Evolutionary conservation across 2,329 filamentous ascomycete species (phyloP).

Genomic region (Alternaria sp.): DNA sequence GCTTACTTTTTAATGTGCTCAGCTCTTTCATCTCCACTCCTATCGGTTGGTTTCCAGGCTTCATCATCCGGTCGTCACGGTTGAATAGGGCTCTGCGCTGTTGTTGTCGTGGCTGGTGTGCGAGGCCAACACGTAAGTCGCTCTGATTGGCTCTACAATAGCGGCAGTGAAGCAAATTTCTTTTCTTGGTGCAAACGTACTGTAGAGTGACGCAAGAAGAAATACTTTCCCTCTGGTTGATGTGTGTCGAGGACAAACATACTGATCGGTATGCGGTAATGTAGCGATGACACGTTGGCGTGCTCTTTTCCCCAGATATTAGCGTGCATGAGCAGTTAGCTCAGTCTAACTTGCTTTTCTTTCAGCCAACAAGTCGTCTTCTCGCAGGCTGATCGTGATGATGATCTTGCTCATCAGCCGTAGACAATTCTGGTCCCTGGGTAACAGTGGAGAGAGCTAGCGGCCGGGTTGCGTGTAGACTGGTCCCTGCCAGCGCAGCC

Average conservation of each 20-base stretch:
- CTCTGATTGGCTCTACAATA: constrained; percentile 38
- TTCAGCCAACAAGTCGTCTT: constrained; percentile 1
- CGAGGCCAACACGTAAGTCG: constrained; percentile 40
- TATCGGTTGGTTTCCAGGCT: constrained; percentile 6
- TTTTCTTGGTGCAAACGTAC: constrained; percentile 1
- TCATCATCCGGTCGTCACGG: constrained; percentile 3
- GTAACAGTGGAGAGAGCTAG: constrained; percentile 23
- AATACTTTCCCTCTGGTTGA: neutral
- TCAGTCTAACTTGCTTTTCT: constrained; percentile 1
- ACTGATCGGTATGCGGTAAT: constrained; percentile 5
- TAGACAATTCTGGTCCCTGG: constrained; percentile 12
- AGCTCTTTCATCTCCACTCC: constrained; percentile 4
- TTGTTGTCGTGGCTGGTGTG: constrained; percentile 36
- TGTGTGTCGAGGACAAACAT: neutral
- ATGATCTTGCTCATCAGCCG: constrained; percentile 15
- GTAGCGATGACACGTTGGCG: constrained; percentile 2
- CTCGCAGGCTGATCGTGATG: neutral
- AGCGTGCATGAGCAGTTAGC: constrained; percentile 4
- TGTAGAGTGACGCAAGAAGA: constrained; percentile 16
- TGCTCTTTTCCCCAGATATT: constrained; percentile 3
- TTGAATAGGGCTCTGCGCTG: constrained; percentile 21
- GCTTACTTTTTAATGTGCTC: neutral
- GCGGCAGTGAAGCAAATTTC: constrained; percentile 25
- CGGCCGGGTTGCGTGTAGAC: constrained; percentile 22
- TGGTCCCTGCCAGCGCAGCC: constrained; percentile 28